phyloP scores from a whole-genome alignment of 1,284 basidiomycete species.

The Fomitopsis pinicola region DNA sequence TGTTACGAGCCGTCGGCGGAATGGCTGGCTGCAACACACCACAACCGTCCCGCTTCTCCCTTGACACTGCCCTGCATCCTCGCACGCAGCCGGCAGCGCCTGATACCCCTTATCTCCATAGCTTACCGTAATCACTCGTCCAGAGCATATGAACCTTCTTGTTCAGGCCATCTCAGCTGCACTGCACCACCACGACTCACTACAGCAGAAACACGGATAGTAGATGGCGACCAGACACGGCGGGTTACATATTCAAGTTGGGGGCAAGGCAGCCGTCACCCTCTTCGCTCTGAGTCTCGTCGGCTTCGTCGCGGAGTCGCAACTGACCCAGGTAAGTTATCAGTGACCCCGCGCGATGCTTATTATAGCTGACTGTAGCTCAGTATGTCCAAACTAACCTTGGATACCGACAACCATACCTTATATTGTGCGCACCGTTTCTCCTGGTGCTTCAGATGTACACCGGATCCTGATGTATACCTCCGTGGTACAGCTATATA shows the following conservation, averaged over 20 bases:
- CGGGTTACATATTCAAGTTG: constrained; percentile 19
- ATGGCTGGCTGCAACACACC: not conserved
- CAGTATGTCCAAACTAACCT: constrained; percentile 74
- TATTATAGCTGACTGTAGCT: constrained; percentile 2
- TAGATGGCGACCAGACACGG: constrained; percentile 26
- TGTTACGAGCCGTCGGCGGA: not conserved
- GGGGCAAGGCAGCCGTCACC: constrained; percentile 35
- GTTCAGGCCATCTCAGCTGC: not conserved
- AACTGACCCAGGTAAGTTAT: constrained; percentile 60
- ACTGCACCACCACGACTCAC: not conserved
- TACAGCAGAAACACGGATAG: not conserved
- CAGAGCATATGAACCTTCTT: not conserved
- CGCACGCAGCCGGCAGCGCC: not conserved
- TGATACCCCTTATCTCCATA: not conserved
- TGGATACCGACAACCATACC: constrained; percentile 70
- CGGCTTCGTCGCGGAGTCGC: constrained; percentile 66
- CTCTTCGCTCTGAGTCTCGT: constrained; percentile 51
- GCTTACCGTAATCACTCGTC: not conserved
- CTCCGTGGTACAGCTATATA: constrained; percentile 49
- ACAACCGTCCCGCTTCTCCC: not conserved
- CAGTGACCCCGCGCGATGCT: not conserved
- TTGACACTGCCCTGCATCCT: not conserved
- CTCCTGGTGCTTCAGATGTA: not conserved
- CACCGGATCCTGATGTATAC: not conserved
- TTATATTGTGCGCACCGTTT: constrained; percentile 58